These are phyloP conservation scores for Bipolaris bicolor DNA, from an alignment of 2,329 filamentous ascomycete genomes.

Conservation along the genomic window DNA sequence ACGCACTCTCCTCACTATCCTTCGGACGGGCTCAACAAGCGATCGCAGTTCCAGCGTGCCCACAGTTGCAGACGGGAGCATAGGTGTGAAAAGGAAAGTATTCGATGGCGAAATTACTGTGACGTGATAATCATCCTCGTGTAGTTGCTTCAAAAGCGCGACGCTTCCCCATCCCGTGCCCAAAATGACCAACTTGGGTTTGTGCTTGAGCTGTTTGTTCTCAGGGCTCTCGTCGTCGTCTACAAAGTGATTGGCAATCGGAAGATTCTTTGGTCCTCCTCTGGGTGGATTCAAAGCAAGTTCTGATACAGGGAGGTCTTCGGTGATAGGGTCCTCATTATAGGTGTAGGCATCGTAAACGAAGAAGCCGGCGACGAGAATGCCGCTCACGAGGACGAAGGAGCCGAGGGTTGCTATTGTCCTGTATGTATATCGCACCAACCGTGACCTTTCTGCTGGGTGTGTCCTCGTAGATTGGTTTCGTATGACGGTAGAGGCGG, in stretches of 20 bases:
- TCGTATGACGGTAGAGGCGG: constrained; percentile 29
- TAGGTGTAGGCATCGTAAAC: constrained; percentile 94
- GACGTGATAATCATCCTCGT: constrained; percentile 91
- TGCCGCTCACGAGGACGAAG: constrained; percentile 72
- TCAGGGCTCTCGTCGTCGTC: constrained; percentile 83
- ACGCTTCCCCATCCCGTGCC: constrained; percentile 96
- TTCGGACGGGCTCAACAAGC: constrained; percentile 88
- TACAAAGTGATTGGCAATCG: constrained; percentile 84
- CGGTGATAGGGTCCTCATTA: constrained; percentile 68
- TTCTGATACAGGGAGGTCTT: constrained; percentile 83
- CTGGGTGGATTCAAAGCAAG: constrained; percentile 78
- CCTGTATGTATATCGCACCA: constrained; percentile 67
- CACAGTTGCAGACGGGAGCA: constrained; percentile 96
- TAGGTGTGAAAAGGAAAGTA: constrained; percentile 97
- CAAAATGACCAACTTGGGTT: constrained; percentile 89
- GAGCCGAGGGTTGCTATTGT: constrained; percentile 75
- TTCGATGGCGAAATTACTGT: constrained; percentile 94
- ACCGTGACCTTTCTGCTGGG: constrained; percentile 39
- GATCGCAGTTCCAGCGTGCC: constrained; percentile 91
- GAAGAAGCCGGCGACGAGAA: constrained; percentile 82
- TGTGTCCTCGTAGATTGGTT: constrained; percentile 40
- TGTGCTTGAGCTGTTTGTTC: constrained; percentile 76
- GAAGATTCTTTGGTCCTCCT: constrained; percentile 93
- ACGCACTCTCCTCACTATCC: constrained; percentile 76
- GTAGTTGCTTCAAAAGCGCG: constrained; percentile 85